A percentile compares a stretch with the other conserved stretches of the same genome.
Conservation (phyloP, 129 eudicot genomes). For the Centella asiatica region DNA sequence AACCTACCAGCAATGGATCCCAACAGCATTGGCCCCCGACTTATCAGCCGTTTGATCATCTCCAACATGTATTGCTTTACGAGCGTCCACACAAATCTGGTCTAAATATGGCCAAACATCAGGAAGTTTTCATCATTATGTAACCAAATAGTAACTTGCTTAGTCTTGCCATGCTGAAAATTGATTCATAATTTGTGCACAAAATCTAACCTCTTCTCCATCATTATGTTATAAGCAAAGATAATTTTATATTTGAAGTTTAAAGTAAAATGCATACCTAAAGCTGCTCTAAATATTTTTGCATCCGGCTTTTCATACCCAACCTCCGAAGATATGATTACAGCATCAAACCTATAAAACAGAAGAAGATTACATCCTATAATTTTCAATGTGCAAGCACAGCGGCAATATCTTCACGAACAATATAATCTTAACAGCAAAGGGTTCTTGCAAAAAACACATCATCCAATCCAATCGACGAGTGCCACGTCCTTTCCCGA, state of each 20-base stretch:
- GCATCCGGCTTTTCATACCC: constrained; percentile 93
- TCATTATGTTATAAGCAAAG: not conserved
- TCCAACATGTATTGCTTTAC: constrained; percentile 82
- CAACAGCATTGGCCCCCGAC: constrained; percentile 78
- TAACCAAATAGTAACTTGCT: not conserved
- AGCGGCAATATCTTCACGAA: not conserved
- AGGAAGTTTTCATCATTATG: not conserved
- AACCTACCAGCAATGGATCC: constrained; percentile 82
- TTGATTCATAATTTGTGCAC: not conserved
- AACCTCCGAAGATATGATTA: constrained; percentile 81
- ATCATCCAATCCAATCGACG: no score
- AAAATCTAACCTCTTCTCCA: not conserved
- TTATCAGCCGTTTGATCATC: constrained; percentile 81
- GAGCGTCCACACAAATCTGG: constrained; percentile 54
- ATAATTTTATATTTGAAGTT: not conserved
- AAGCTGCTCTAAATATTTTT: constrained; percentile 66
- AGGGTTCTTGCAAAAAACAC: not conserved
- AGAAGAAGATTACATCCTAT: constrained; percentile 3
- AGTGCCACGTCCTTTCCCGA: no score
- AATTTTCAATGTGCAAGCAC: not conserved
- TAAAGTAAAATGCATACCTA: constrained; percentile 37
- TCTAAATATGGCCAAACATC: constrained; percentile 30
- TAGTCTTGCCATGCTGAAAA: not conserved
- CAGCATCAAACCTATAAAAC: constrained; percentile 74
- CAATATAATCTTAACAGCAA: no score